Percentiles rank a stretch among this genome's conserved stretches.
Conservation (phyloP, 495 filamentous ascomycete species). For the Daldinia childiae region DNA sequence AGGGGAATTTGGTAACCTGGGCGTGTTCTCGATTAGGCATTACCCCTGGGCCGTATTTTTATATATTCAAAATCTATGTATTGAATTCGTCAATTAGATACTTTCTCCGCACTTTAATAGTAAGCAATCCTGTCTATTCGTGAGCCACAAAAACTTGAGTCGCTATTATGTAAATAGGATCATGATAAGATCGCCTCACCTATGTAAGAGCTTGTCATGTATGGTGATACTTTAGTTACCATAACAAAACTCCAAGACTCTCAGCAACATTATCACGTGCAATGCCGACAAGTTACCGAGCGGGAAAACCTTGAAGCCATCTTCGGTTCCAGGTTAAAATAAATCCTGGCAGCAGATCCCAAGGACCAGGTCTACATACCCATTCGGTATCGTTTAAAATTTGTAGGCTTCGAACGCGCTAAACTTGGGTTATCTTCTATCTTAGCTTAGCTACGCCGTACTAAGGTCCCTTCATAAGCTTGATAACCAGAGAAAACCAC, state of each 20-base stretch:
- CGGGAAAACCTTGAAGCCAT: not conserved
- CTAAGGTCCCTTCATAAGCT: not conserved
- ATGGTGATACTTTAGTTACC: not conserved
- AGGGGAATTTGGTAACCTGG: not conserved
- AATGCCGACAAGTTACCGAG: not conserved
- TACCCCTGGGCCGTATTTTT: not conserved
- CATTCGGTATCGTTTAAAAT: constrained; percentile 23
- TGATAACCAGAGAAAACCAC: not conserved
- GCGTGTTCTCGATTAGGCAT: not conserved
- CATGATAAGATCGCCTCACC: not conserved
- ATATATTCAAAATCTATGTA: not conserved
- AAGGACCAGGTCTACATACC: constrained; percentile 33
- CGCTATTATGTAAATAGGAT: not conserved
- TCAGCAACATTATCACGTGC: not conserved
- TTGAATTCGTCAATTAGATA: not conserved
- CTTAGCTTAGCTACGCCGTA: not conserved
- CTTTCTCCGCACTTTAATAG: constrained; percentile 2
- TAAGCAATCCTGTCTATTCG: constrained; percentile 25
- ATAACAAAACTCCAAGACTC: not conserved
- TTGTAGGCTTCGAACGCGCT: constrained; percentile 18
- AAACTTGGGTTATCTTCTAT: not conserved
- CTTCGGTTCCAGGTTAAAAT: constrained; percentile 2
- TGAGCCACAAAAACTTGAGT: not conserved
- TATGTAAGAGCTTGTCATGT: not conserved
- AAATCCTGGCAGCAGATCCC: constrained; percentile 41